Evolutionary conservation across 2,329 filamentous ascomycete species (phyloP).

Genomic region (Xylaria hypoxylon): DNA sequence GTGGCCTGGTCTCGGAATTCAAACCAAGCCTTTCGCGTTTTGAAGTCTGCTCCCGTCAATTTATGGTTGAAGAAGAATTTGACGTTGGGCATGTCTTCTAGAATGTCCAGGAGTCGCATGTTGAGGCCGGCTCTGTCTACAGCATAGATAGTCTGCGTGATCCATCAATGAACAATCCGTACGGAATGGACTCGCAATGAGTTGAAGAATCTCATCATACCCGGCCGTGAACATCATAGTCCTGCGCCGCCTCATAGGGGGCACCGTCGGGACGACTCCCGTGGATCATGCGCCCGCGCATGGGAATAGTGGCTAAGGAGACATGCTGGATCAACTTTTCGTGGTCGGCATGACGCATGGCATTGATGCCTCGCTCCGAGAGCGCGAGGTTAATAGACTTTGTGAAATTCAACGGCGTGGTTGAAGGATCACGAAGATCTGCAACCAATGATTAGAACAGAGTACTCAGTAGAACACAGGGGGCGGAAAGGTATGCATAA

Average conservation of each 20-base stretch:
- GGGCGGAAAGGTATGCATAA: too few species aligned
- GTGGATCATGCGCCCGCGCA: conserved; percentile 98
- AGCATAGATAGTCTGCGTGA: conserved; percentile 78
- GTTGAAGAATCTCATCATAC: conserved; percentile 60
- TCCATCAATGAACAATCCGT: conserved; percentile 19
- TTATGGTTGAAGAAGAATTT: conserved; percentile 94
- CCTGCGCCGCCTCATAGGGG: conserved; percentile 82
- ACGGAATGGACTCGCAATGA: neutral
- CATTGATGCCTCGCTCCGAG: conserved; percentile 92
- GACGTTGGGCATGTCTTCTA: conserved; percentile 88
- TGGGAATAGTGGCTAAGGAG: conserved; percentile 83
- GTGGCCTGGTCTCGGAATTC: conserved; percentile 64
- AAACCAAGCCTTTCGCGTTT: conserved; percentile 84
- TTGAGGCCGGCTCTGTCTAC: conserved; percentile 89
- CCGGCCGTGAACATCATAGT: conserved; percentile 89
- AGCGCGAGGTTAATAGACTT: conserved; percentile 98
- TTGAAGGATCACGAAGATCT: conserved; percentile 90
- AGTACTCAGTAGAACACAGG: too few species aligned
- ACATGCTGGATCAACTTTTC: conserved; percentile 78
- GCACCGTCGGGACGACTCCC: conserved; percentile 72
- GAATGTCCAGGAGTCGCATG: conserved; percentile 81
- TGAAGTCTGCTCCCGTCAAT: conserved; percentile 89
- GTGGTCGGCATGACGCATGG: conserved; percentile 77
- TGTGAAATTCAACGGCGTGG: conserved; percentile 90
- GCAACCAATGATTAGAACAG: conserved; percentile 24